Conservation (phyloP, 1,139 yeast genomes). For the Hanseniaspora gamundiae region DNA sequence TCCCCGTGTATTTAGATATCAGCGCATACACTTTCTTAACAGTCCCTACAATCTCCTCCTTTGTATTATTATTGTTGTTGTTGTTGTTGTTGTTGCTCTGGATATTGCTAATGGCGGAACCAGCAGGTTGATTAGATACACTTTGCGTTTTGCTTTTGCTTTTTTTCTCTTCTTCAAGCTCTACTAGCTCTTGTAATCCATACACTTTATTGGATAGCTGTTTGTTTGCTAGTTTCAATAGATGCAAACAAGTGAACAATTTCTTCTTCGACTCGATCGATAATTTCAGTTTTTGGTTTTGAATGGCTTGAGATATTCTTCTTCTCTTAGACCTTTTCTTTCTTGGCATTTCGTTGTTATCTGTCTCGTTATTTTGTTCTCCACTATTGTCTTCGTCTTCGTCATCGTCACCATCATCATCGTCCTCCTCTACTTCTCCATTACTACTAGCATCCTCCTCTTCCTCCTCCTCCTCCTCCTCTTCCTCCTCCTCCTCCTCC, state of each 20-base stretch:
- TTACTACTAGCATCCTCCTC: background rate
- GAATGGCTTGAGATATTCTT: background rate
- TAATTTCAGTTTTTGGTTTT: slow-evolving; percentile 25
- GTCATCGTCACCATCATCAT: background rate
- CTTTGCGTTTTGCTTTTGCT: slow-evolving; percentile 12
- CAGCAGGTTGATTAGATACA: too few species aligned
- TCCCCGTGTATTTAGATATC: slow-evolving; percentile 73
- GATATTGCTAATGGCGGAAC: too few species aligned
- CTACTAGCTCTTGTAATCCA: slow-evolving; percentile 40
- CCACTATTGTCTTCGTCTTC: background rate
- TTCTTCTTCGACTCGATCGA: slow-evolving; percentile 59
- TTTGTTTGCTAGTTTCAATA: slow-evolving; percentile 65
- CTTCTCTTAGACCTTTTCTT: slow-evolving; percentile 2
- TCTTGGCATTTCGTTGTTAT: background rate
- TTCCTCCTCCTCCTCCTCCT: background rate
- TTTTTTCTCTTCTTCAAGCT: slow-evolving; percentile 27
- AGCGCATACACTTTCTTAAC: slow-evolving; percentile 80
- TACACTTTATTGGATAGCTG: slow-evolving; percentile 54
- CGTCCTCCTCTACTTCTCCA: background rate
- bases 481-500: background rate
- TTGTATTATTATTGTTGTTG: slow-evolving; percentile 15
- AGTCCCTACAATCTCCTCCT: slow-evolving; percentile 70
- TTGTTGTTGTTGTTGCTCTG: too few species aligned
- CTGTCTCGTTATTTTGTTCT: background rate
- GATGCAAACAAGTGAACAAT: slow-evolving; percentile 58